phyloP scores from a whole-genome alignment of 2,329 filamentous ascomycete genomes.

The Hypoxylon sp. region DNA sequence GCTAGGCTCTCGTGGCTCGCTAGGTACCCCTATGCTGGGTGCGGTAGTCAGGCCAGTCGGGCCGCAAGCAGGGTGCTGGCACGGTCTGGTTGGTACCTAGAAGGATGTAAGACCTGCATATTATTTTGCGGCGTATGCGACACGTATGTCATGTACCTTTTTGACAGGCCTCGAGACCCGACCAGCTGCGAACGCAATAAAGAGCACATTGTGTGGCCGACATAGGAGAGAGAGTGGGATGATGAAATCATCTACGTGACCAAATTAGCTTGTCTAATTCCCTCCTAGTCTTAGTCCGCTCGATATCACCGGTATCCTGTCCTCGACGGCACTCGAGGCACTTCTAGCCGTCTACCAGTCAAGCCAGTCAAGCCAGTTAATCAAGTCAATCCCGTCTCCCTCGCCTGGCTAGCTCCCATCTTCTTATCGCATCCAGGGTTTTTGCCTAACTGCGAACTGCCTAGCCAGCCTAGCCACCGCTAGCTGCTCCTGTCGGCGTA shows the following conservation, averaged over 20 bases:
- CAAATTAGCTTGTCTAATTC: not conserved
- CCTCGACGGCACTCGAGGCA: too few species aligned
- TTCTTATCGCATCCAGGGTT: conserved; percentile 27
- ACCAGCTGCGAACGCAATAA: conserved; percentile 14
- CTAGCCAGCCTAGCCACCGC: too few species aligned
- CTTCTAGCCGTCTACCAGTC: too few species aligned
- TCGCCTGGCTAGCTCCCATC: conserved; percentile 18
- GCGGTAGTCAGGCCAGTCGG: too few species aligned
- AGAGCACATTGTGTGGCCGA: too few species aligned
- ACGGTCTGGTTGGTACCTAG: too few species aligned
- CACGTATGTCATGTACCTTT: not conserved
- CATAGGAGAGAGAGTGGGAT: conserved; percentile 25
- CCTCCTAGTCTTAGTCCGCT: not conserved
- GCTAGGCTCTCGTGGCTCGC: too few species aligned
- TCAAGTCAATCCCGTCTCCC: conserved; percentile 15
- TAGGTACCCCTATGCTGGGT: too few species aligned
- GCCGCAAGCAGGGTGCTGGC: too few species aligned
- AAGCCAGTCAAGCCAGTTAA: too few species aligned
- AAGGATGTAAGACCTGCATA: too few species aligned
- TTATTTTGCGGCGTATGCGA: not conserved
- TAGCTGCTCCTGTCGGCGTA: conserved; percentile 16
- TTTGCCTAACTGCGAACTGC: conserved; percentile 28
- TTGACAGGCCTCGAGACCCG: not conserved
- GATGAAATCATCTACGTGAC: conserved; percentile 7
- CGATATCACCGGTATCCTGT: too few species aligned